Conservation (phyloP, 768 basidiomycete genomes). For the Mrakia frigida region DNA sequence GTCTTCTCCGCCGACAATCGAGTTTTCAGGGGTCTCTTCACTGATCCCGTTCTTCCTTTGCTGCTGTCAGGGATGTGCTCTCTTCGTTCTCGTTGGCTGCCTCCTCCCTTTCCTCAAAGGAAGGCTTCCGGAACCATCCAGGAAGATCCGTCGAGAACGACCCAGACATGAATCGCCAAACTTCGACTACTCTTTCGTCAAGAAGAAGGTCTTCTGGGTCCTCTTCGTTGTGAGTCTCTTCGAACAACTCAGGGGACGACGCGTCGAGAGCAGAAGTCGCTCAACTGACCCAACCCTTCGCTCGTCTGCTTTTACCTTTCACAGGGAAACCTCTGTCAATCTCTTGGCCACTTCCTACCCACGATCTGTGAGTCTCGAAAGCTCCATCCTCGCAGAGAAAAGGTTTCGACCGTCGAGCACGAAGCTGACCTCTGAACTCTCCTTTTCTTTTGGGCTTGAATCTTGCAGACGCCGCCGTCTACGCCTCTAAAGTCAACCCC, state of each 20-base stretch:
- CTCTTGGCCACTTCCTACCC: background rate
- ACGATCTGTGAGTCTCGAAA: background rate
- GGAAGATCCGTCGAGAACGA: background rate
- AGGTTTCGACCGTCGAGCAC: no score
- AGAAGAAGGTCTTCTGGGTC: slow-evolving; percentile 5
- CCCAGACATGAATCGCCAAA: background rate
- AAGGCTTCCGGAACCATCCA: background rate
- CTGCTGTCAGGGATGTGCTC: background rate
- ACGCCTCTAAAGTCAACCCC: background rate
- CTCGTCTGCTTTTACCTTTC: background rate
- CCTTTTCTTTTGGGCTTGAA: no score
- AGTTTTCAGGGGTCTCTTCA: no score
- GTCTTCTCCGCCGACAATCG: background rate
- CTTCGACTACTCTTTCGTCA: background rate
- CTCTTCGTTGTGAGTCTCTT: background rate
- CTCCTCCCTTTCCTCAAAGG: slow-evolving; percentile 1
- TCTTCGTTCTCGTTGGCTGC: background rate
- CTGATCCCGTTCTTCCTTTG: background rate
- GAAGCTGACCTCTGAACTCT: no score
- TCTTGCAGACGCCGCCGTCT: background rate
- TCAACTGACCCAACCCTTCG: background rate
- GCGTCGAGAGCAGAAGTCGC: no score
- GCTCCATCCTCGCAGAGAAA: no score
- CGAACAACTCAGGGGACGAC: no score
- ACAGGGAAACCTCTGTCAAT: background rate